phyloP scores from a whole-genome alignment of 257 asterid species.

The Nicotiana noctiflora region DNA sequence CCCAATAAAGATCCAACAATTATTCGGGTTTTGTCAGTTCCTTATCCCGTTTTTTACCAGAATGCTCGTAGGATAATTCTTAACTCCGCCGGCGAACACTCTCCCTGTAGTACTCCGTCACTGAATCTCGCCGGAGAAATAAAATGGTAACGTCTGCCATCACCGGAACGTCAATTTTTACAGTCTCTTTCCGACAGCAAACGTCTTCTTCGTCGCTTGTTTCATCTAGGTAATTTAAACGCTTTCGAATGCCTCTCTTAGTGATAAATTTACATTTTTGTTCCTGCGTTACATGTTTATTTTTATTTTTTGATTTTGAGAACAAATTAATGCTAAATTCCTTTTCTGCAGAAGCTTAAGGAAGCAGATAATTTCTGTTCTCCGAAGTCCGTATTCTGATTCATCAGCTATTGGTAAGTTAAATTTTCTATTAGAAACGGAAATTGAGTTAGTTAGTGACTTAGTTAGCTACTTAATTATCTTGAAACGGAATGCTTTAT shows the following conservation, averaged over 20 bases:
- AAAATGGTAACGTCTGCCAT: slow-evolving; percentile 62
- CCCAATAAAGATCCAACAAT: slow-evolving; percentile 11
- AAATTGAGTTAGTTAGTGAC: neutral
- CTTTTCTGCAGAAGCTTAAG: slow-evolving; percentile 32
- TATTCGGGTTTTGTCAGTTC: neutral
- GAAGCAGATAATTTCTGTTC: slow-evolving; percentile 34
- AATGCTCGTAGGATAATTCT: neutral
- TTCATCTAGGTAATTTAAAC: slow-evolving; percentile 30
- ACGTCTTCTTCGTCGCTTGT: slow-evolving; percentile 16
- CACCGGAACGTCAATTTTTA: slow-evolving; percentile 36
- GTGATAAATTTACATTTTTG: neutral
- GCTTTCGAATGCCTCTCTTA: neutral
- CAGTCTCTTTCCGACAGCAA: slow-evolving; percentile 27
- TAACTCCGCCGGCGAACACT: neutral
- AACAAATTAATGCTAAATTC: neutral
- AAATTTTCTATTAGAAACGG: neutral
- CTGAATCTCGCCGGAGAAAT: neutral
- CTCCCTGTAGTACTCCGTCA: neutral
- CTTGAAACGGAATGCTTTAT: neutral
- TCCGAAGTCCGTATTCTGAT: slow-evolving; percentile 44
- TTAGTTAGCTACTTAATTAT: neutral
- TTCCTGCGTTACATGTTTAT: neutral
- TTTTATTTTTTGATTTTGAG: neutral
- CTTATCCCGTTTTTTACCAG: slow-evolving; percentile 12
- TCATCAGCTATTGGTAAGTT: slow-evolving; percentile 40